These are phyloP conservation scores for Populus simonii DNA, from an alignment of 345 rosid genomes.

Conservation along the genomic window DNA sequence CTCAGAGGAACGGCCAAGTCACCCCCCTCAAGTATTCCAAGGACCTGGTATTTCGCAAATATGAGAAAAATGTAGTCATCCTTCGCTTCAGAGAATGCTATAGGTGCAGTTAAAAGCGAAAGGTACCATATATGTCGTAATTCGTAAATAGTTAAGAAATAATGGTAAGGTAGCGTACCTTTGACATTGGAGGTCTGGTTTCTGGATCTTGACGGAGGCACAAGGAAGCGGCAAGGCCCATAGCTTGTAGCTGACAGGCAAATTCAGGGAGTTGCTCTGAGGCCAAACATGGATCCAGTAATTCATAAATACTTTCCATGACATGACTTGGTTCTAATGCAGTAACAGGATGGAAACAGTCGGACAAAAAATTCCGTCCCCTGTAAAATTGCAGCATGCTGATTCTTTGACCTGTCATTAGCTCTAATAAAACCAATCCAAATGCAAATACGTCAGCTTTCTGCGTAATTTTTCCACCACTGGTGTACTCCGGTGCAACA, in stretches of 20 bases:
- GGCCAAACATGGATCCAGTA: slow-evolving; percentile 45
- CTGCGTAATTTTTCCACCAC: slow-evolving; percentile 46
- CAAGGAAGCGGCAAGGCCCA: slow-evolving; percentile 43
- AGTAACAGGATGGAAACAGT: slow-evolving; percentile 46
- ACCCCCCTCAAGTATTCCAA: slow-evolving; percentile 61
- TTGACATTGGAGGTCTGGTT: slow-evolving; percentile 55
- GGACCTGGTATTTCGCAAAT: slow-evolving; percentile 16
- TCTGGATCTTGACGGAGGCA: slow-evolving; percentile 53
- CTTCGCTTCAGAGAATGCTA: not conserved
- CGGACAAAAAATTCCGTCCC: slow-evolving; percentile 37
- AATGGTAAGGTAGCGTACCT: slow-evolving; percentile 29
- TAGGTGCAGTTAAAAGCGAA: not conserved
- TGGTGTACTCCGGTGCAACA: slow-evolving; percentile 60
- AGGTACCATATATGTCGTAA: not conserved
- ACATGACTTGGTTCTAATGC: slow-evolving; percentile 33
- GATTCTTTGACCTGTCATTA: slow-evolving; percentile 54
- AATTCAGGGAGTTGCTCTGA: slow-evolving; percentile 24
- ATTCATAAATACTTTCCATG: slow-evolving; percentile 22
- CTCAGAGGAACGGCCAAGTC: slow-evolving; percentile 35
- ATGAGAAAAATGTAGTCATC: not conserved
- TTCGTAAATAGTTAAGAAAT: not conserved
- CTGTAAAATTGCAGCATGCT: slow-evolving; percentile 36
- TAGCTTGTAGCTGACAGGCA: slow-evolving; percentile 42
- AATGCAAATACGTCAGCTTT: slow-evolving; percentile 64
- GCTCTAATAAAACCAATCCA: slow-evolving; percentile 62